Evolutionary conservation across 345 rosid genomes (phyloP).

Genomic region (Melaleuca quinquenervia): DNA sequence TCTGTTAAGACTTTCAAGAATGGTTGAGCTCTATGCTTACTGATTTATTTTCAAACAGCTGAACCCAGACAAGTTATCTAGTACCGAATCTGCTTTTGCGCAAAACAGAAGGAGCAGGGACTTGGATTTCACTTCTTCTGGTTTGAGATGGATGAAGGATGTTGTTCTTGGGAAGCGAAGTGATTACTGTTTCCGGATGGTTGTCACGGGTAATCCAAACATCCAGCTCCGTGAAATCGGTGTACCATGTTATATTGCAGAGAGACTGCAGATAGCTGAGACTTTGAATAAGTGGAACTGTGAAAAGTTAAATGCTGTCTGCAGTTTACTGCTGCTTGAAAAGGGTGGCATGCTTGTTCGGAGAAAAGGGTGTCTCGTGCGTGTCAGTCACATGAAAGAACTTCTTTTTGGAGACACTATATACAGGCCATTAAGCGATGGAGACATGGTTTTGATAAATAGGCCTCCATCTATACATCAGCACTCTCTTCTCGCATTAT

Average conservation of each 20-base stretch:
- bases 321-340: slow-evolving; percentile 42
- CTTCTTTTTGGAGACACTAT: slow-evolving; percentile 54
- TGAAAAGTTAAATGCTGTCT: slow-evolving; percentile 36
- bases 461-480: slow-evolving; percentile 95
- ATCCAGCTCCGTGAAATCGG: slow-evolving; percentile 71
- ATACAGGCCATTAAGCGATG: slow-evolving; percentile 54
- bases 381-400: slow-evolving; percentile 29
- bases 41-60: slow-evolving; percentile 28
- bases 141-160: slow-evolving; percentile 84
- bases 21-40: background rate
- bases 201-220: slow-evolving; percentile 77
- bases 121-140: slow-evolving; percentile 40
- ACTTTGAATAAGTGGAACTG: slow-evolving; percentile 58
- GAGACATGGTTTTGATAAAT: slow-evolving; percentile 69
- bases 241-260: slow-evolving; percentile 69
- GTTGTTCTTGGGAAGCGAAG: slow-evolving; percentile 83
- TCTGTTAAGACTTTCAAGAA: background rate
- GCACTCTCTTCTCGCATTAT: slow-evolving; percentile 74
- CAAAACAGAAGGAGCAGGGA: slow-evolving; percentile 29
- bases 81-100: slow-evolving; percentile 26
- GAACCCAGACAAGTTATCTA: slow-evolving; percentile 42
- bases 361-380: slow-evolving; percentile 46
- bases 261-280: slow-evolving; percentile 65
- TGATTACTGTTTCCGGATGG: slow-evolving; percentile 79
- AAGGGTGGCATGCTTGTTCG: slow-evolving; percentile 49